Conservation (phyloP, 73 alveolate genomes). For the Blepharisma japonicum region DNA sequence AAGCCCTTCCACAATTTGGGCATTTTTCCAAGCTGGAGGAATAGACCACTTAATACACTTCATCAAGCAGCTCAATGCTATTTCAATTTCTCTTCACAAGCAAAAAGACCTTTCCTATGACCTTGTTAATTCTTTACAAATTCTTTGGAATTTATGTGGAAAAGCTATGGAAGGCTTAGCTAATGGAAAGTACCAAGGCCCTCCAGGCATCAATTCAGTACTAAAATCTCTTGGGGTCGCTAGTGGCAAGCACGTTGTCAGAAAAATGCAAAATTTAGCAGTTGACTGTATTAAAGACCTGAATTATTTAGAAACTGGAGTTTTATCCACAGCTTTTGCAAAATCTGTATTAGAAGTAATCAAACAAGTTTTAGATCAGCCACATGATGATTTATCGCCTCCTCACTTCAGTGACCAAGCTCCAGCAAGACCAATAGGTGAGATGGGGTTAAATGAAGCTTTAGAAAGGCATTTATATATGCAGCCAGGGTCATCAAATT, state of each 20-base stretch:
- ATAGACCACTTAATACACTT: neutral
- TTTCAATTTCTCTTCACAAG: neutral
- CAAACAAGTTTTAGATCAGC: neutral
- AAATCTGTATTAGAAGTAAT: neutral
- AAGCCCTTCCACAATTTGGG: neutral
- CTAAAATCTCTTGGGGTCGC: neutral
- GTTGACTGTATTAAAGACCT: neutral
- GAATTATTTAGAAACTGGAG: conserved; percentile 5
- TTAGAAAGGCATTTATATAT: too few relatives aligned
- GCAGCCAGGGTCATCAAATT: too few relatives aligned
- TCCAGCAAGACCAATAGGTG: too few relatives aligned
- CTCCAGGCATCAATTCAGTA: neutral
- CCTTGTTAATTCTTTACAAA: neutral
- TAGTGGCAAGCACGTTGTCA: neutral
- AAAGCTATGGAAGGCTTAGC: neutral
- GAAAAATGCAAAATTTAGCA: neutral
- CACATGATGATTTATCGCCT: too few relatives aligned
- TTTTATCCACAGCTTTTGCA: conserved; percentile 20
- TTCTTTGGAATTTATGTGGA: conserved; percentile 26
- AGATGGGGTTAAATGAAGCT: too few relatives aligned
- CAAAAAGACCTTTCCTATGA: conserved; percentile 4
- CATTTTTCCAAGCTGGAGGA: conserved; percentile 3
- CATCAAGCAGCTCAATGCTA: neutral
- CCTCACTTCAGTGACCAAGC: too few relatives aligned
- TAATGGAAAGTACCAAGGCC: neutral